phyloP scores from a whole-genome alignment of 306 rosid genomes.

The Citrullus amarus region DNA sequence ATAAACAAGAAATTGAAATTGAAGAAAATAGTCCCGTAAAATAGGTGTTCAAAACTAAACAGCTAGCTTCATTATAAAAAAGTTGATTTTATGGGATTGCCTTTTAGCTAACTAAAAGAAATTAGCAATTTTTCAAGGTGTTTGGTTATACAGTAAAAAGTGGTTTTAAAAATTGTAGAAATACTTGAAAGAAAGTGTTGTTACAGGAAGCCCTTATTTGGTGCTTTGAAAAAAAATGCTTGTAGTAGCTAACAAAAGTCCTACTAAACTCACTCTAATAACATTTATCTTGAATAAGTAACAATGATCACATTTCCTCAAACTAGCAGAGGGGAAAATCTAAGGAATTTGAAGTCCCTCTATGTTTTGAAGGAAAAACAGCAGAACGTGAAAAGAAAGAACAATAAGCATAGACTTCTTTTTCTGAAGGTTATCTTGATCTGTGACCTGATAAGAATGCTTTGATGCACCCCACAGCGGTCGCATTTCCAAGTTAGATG shows the following conservation, averaged over 20 bases:
- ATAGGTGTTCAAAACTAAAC: background rate
- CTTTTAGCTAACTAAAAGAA: background rate
- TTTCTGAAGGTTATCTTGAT: background rate
- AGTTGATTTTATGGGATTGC: background rate
- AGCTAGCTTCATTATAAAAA: background rate
- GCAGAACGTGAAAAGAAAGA: background rate
- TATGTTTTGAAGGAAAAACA: background rate
- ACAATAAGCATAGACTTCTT: background rate
- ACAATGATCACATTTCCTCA: background rate
- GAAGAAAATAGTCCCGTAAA: background rate
- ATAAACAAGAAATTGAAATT: background rate
- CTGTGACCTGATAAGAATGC: slow-evolving; percentile 2
- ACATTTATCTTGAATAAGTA: background rate
- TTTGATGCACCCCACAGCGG: slow-evolving; percentile 42
- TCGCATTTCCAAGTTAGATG: slow-evolving; percentile 53
- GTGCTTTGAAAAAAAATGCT: background rate
- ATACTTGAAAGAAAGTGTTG: background rate
- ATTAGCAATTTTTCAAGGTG: background rate
- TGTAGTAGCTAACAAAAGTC: background rate
- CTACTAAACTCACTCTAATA: background rate
- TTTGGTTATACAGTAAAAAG: background rate
- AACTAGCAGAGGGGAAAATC: background rate
- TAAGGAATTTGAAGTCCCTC: background rate
- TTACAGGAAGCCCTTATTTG: background rate
- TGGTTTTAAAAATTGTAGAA: background rate